These are phyloP conservation scores for Nicotiana tabacum DNA, from an alignment of 257 asterid species.

Conservation along the genomic window DNA sequence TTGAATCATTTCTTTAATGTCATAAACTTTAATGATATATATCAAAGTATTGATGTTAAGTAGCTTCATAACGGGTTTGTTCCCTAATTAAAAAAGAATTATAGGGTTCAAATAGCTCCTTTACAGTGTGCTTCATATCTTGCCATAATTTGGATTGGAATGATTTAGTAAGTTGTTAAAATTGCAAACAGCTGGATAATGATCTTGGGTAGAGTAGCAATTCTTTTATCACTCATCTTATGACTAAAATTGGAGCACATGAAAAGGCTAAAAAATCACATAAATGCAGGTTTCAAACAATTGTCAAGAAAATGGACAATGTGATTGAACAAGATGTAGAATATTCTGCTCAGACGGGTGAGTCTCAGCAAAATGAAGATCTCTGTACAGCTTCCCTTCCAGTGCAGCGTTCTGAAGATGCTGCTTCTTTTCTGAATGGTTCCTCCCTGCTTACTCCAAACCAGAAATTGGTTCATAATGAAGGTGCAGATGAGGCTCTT, in stretches of 20 bases:
- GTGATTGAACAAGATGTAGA: slow-evolving; percentile 33
- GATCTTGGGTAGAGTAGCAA: not conserved
- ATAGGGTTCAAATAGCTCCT: not conserved
- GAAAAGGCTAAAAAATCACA: not conserved
- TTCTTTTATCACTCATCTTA: slow-evolving; percentile 2
- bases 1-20: not conserved
- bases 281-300: slow-evolving; percentile 49
- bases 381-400: not conserved
- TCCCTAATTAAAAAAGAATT: not conserved
- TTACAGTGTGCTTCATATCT: not conserved
- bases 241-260: not conserved
- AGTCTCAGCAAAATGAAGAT: not conserved
- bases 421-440: slow-evolving; percentile 11
- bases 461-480: slow-evolving; percentile 29
- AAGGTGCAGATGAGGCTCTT: slow-evolving; percentile 28
- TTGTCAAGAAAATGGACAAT: slow-evolving; percentile 38
- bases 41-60: not conserved
- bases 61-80: not conserved
- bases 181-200: not conserved
- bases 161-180: not conserved
- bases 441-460: slow-evolving; percentile 42
- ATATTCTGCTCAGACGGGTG: slow-evolving; percentile 15
- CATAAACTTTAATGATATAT: not conserved
- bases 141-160: not conserved
- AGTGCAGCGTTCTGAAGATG: slow-evolving; percentile 18